These are phyloP conservation scores for Mycena sanguinolenta DNA, from an alignment of 768 basidiomycete species.

Conservation along the genomic window DNA sequence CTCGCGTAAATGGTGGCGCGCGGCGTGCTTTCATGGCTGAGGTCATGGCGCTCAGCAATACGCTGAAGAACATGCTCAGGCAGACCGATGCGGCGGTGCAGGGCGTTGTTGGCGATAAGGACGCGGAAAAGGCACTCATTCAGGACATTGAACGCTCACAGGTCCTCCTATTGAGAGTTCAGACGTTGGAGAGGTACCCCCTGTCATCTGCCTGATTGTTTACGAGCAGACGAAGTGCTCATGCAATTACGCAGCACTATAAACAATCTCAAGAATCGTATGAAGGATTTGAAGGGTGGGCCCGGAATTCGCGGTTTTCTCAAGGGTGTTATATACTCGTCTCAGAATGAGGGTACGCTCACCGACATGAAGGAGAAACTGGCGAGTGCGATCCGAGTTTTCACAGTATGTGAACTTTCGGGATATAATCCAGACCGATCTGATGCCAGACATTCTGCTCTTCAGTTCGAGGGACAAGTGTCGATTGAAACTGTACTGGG, in stretches of 20 bases:
- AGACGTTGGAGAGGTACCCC: conserved; percentile 8
- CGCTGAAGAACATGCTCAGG: conserved; percentile 1
- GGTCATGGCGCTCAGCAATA: neutral
- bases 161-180: neutral
- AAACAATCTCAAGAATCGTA: neutral
- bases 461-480: conserved; percentile 12
- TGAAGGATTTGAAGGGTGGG: neutral
- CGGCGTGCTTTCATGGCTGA: conserved; percentile 9
- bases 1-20: conserved; percentile 8
- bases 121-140: neutral
- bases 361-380: conserved; percentile 8
- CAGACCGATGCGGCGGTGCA: neutral
- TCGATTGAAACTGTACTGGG: conserved; percentile 14
- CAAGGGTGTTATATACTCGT: conserved; percentile 12
- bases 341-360: conserved; percentile 6
- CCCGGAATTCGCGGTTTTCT: neutral
- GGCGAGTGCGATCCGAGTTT: conserved; percentile 8
- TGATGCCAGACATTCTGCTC: neutral
- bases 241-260: conserved; percentile 1
- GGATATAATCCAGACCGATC: neutral
- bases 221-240: neutral
- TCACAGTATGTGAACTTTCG: neutral
- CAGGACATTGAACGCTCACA: neutral
- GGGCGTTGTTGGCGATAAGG: neutral
- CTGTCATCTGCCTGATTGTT: neutral